Evolutionary conservation across 148 eudicot species (phyloP).

Genomic region (Dysphania ambrosioides): DNA sequence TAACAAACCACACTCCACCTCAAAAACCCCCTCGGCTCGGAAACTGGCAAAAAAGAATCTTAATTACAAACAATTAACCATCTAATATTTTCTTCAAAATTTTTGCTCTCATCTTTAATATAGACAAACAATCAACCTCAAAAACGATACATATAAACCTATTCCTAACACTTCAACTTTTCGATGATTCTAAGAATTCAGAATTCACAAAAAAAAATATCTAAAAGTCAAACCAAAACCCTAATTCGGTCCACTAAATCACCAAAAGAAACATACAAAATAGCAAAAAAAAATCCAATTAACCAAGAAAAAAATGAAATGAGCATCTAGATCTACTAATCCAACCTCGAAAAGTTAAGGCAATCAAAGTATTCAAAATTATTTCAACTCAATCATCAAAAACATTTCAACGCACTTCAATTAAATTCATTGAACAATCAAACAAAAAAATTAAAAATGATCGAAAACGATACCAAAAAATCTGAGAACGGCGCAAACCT

Average conservation of each 20-base stretch:
- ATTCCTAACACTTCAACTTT: too few species aligned
- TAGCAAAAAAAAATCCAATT: background rate
- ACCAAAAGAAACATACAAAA: background rate
- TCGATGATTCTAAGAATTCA: too few species aligned
- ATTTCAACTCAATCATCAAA: too few species aligned
- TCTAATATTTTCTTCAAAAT: too few species aligned
- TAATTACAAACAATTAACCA: too few species aligned
- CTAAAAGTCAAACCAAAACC: slow-evolving; percentile 16
- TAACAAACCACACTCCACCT: too few species aligned
- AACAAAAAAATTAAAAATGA: background rate
- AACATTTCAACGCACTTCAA: background rate
- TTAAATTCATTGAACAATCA: background rate
- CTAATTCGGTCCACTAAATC: background rate
- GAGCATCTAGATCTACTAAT: slow-evolving; percentile 20
- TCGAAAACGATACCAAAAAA: background rate
- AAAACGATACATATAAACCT: too few species aligned
- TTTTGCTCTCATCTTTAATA: too few species aligned
- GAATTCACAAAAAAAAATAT: background rate
- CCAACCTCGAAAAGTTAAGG: background rate
- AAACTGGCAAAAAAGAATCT: too few species aligned
- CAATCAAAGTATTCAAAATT: background rate
- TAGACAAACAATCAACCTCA: background rate
- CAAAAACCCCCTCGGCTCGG: too few species aligned
- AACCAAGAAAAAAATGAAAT: background rate
- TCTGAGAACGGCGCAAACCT: too few species aligned